Evolutionary conservation across 1,284 basidiomycete species (phyloP), one percentile per base, ranked within the genome.

Genomic region (Pyrrhoderma lamaoense): DNA sequence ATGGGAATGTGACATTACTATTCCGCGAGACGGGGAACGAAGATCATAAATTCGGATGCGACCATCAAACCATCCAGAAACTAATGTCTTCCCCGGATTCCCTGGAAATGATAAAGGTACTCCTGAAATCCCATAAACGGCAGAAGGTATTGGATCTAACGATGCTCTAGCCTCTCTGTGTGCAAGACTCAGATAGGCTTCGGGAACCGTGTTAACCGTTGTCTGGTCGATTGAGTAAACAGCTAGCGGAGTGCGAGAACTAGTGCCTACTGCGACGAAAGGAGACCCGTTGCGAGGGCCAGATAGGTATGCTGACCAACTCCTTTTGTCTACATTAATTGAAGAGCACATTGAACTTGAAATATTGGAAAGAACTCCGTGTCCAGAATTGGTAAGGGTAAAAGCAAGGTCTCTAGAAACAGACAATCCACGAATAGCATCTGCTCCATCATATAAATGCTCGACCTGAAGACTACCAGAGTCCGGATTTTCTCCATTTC

Each of bases 61-160:
- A 5, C 86, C 82, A 60, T 89, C 85, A 64, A 79, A 88, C 86
- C 87, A 89, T 1, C 86, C 86, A 2, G 82, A 81, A 36, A 87
- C 72, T n/a, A 89, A 53, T 19, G 86, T 73, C 59, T 85, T 72
- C n/a, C 83, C 77, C 3, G 84, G 53, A 8, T 84, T 83, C 72
- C 81, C 81, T 1, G 79, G 76, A 16, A 79, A 79, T 25, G 73
- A 71, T 1, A 71, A 69, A 0, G 83, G 80, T 11, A 76, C 74
- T n/a, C 67, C 70, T 3, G 76, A 68, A 60, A 88, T 77, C 42
- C 76, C 82, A 65, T 86, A 88, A 9, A 88, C 83, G 8, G 38
- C 38, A 22, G 38, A 40, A 5, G 38, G 38, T 40, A 40, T 40
- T 18, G 38, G 38, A 11, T 31, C 27, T 31, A 31, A 11, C 38